Base-by-base conservation (phyloP, 2,329 filamentous ascomycete species). In the Aspergillus chevalieri region DNA sequence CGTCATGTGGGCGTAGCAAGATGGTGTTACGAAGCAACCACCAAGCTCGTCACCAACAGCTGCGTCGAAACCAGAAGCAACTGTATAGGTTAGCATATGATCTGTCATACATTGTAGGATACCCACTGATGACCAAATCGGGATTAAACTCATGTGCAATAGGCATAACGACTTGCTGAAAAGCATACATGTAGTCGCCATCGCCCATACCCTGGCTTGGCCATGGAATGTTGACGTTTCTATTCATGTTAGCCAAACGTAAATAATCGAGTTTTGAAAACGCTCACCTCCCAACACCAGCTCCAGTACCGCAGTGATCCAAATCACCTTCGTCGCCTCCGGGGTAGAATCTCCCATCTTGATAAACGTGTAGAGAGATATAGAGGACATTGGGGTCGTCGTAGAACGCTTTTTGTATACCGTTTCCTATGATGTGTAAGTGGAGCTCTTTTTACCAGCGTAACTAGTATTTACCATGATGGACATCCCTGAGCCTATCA, bases 1-100 rank as follows among this genome's bases (percentile, higher is more conserved):
- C 14, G 93, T 97, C 93, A 98, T 97, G 65, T 98, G 92, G 12
- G 91, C 89, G 65, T 97, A 98, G 65, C 93, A 95, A 4, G 84
- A 74, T 0, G 93, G 93, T 1, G 90, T 86, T 4, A 98, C 93
- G 63, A 89, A 92, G 66, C 93, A 98, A 28, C 87, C 89, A 46
- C 93, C 93, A 1, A 98, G 79, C 63, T 93, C 85, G 67, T 98
- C 93, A 10, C 93, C 93, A 56, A 87, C 88, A 0, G 93, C 93
- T 14, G 93, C 93, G 67, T 98, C 93, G 60, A 98, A 98, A 0
- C 93, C 93, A 39, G 93, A 90, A 17, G 93, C 93, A 50, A 98
- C 86, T 77, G 50, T 17, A 34, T 19, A 43, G 22, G 39, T 64
- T 54, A 58, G 57, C 42, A 50, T 34, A 42, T 39, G 19, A 9